Conservation (phyloP, 306 rosid species). For the Ceratonia siliqua region DNA sequence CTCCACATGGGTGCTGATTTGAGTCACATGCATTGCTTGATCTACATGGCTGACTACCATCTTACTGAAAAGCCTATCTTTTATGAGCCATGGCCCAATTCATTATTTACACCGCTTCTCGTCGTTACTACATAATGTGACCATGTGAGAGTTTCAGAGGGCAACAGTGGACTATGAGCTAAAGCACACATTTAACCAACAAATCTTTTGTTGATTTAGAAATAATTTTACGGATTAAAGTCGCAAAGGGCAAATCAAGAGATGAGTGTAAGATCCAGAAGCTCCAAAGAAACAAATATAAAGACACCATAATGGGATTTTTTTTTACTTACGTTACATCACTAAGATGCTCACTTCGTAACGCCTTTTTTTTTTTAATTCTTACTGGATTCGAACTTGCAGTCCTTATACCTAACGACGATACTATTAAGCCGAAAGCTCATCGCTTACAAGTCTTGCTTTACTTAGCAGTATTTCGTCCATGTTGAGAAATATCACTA, state of each 20-base stretch:
- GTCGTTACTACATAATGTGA: conserved; percentile 1
- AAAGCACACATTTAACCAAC: background rate
- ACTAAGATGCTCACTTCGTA: background rate
- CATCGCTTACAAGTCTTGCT: too few species aligned
- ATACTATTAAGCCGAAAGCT: too few species aligned
- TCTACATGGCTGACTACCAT: conserved; percentile 24
- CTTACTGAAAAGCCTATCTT: conserved; percentile 37
- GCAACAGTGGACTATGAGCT: conserved; percentile 15
- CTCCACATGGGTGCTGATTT: conserved; percentile 43
- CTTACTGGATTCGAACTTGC: too few species aligned
- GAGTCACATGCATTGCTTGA: conserved; percentile 42
- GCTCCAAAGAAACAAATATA: conserved; percentile 23
- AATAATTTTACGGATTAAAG: conserved; percentile 1
- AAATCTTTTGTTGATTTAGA: background rate
- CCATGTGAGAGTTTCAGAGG: conserved; percentile 11
- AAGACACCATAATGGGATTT: conserved; percentile 24
- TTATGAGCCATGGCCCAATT: conserved; percentile 38
- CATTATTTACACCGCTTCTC: conserved; percentile 39
- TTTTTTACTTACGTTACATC: background rate
- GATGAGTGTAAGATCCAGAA: background rate
- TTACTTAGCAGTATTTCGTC: background rate
- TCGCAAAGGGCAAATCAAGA: conserved; percentile 11
- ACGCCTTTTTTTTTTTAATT: too few species aligned
- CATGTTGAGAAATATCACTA: conserved; percentile 29
- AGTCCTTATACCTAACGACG: too few species aligned